phyloP scores from a whole-genome alignment of 352 stramenopile species.

The Phytophthora chlamydospora region DNA sequence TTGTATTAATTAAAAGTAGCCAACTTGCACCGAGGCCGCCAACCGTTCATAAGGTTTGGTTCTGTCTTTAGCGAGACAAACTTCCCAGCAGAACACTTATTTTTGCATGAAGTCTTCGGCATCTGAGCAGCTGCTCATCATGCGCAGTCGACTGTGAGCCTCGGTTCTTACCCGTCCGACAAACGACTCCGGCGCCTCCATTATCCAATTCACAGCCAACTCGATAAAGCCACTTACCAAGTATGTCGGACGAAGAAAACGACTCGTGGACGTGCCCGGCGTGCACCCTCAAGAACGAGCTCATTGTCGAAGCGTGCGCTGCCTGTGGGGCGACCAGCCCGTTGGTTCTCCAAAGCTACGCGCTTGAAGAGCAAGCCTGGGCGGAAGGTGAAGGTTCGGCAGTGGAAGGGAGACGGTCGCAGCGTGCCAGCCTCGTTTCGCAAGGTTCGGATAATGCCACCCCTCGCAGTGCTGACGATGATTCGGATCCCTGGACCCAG shows the following conservation, averaged over 20 bases:
- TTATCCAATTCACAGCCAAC: slow-evolving; percentile 16
- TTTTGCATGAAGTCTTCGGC: slow-evolving; percentile 15
- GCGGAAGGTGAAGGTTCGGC: slow-evolving; percentile 3
- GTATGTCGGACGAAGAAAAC: slow-evolving; percentile 36
- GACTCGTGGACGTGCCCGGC: slow-evolving; percentile 55
- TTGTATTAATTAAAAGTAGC: neutral
- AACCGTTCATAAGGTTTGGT: no score
- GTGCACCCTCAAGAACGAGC: slow-evolving; percentile 69
- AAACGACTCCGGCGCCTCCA: neutral
- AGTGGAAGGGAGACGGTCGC: slow-evolving; percentile 17
- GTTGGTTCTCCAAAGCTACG: slow-evolving; percentile 66
- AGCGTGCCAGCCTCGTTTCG: slow-evolving; percentile 39
- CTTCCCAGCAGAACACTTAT: slow-evolving; percentile 8
- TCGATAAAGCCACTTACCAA: neutral
- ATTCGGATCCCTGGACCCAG: slow-evolving; percentile 65
- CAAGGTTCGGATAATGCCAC: slow-evolving; percentile 47
- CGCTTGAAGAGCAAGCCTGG: slow-evolving; percentile 46
- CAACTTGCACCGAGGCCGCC: no score
- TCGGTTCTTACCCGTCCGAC: neutral
- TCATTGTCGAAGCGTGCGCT: slow-evolving; percentile 60
- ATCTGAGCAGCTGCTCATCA: slow-evolving; percentile 12
- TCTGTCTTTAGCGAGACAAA: neutral
- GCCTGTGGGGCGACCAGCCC: slow-evolving; percentile 74
- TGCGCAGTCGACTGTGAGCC: neutral
- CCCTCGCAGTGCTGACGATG: slow-evolving; percentile 33